Evolutionary conservation across 2,329 filamentous ascomycete species (phyloP), one percentile per base, ranked within the genome.

Genomic region (Neopestalotiopsis clavispora): DNA sequence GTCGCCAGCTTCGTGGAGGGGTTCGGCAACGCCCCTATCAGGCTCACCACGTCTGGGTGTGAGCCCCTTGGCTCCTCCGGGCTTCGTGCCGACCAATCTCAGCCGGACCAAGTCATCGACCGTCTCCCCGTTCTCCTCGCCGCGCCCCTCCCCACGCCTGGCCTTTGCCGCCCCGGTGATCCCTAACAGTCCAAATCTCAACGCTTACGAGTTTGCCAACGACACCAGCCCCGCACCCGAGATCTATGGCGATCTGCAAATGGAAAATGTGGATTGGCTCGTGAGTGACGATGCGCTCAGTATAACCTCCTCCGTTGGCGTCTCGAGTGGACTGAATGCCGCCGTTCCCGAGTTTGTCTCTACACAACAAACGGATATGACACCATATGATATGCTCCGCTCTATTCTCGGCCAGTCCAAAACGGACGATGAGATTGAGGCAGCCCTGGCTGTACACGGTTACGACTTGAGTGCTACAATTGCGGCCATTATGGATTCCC

Each of bases 251-350:
- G 94, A 98, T 75, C 92, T 94, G 77, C 95, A 95, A 73, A 93
- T 92, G 71, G 95, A 98, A 79, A 97, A 96, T 75, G 94, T 99
- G 66, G 95, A 98, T 80, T 98, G 95, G 96, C 87, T 98, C 60
- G 94, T 98, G 74, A 96, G 96, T 78, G 95, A 97, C 79, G 92
- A 94, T 75, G 90, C 89, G 67, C 92, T 91, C 75, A 95, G 92
- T 74, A 89, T 94, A 69, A 91, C 94, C 30, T 97, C 94, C 30
- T 93, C 91, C 7, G 81, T 88, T 56, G 87, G 89, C 45, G 89
- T 88, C 10, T 86, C 92, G 17, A 94, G 91, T 72, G 90, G 89
- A 42, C 86, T 95, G 70, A 95, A 94, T 76, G 91, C 90, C 58
- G 92, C 92, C 14, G 94, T 94, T 4, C 92, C 95, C 30, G 94